Evolutionary conservation across 1,284 basidiomycete genomes (phyloP).

Genomic region (Cutaneotrichosporon dermatis): DNA sequence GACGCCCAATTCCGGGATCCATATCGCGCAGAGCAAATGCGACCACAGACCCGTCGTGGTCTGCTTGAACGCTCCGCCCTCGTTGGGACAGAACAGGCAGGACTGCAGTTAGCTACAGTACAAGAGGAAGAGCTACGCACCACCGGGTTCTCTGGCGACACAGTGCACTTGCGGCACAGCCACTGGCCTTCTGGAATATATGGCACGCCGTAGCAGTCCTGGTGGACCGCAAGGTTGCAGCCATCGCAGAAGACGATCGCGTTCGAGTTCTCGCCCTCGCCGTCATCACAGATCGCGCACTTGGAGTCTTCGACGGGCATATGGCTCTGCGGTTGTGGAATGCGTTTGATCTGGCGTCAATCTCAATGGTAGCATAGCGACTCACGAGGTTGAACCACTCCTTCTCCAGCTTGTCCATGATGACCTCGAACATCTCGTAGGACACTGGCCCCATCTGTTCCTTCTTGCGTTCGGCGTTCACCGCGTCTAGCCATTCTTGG

Average conservation of each 20-base stretch:
- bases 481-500: slow-evolving; percentile 85
- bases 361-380: not conserved
- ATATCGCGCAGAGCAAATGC: slow-evolving; percentile 94
- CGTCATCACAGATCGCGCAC: slow-evolving; percentile 96
- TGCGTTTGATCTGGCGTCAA: slow-evolving; percentile 69
- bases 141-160: slow-evolving; percentile 93
- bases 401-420: slow-evolving; percentile 97
- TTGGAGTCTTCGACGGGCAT: slow-evolving; percentile 88
- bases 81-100: slow-evolving; percentile 90
- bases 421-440: slow-evolving; percentile 88
- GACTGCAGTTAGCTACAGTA: slow-evolving; percentile 55
- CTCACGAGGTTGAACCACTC: slow-evolving; percentile 95
- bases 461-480: slow-evolving; percentile 78
- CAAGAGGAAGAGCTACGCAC: slow-evolving; percentile 54
- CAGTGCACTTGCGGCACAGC: slow-evolving; percentile 97
- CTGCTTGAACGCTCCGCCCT: slow-evolving; percentile 98
- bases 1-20: slow-evolving; percentile 93
- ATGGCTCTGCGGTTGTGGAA: slow-evolving; percentile 72
- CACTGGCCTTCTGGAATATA: slow-evolving; percentile 99
- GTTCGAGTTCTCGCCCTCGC: slow-evolving; percentile 97
- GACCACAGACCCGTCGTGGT: slow-evolving; percentile 91
- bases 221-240: slow-evolving; percentile 97
- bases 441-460: slow-evolving; percentile 69
- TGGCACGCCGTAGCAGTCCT: slow-evolving; percentile 98
- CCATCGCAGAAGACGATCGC: slow-evolving; percentile 99